Evolutionary conservation across 1,284 basidiomycete species (phyloP).

Genomic region (Blastosporella zonata): DNA sequence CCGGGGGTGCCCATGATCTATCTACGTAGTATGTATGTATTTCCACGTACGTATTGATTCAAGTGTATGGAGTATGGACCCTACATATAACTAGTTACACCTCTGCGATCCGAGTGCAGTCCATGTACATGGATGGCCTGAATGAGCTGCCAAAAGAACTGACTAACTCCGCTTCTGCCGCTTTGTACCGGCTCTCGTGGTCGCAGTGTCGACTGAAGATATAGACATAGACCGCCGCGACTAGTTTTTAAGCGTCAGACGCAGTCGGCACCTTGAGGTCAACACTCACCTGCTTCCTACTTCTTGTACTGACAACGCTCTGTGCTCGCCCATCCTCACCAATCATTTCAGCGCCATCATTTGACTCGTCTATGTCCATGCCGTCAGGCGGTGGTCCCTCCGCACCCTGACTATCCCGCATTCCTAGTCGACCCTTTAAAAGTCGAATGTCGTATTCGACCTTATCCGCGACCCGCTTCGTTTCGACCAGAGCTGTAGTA

Average conservation of each 20-base stretch:
- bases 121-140: neutral
- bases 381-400: conserved; percentile 33
- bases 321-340: conserved; percentile 57
- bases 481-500: conserved; percentile 73
- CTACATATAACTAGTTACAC: neutral
- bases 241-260: conserved; percentile 29
- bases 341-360: conserved; percentile 37
- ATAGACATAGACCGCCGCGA: conserved; percentile 58
- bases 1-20: too few relatives aligned
- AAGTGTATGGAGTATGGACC: conserved; percentile 1
- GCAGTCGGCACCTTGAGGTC: neutral
- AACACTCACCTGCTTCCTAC: conserved; percentile 55
- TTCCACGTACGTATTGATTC: neutral
- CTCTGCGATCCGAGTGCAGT: too few relatives aligned
- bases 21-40: too few relatives aligned
- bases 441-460: conserved; percentile 81
- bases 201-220: conserved; percentile 62
- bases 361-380: conserved; percentile 43
- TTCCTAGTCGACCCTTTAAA: conserved; percentile 64
- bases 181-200: conserved; percentile 50
- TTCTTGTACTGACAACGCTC: conserved; percentile 60
- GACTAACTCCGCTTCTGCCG: conserved; percentile 53
- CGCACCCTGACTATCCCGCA: conserved; percentile 42
- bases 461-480: conserved; percentile 84
- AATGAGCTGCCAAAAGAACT: neutral